Base-by-base conservation (phyloP, 192 early-diverging fungal species). In the Piromyces finnis region DNA sequence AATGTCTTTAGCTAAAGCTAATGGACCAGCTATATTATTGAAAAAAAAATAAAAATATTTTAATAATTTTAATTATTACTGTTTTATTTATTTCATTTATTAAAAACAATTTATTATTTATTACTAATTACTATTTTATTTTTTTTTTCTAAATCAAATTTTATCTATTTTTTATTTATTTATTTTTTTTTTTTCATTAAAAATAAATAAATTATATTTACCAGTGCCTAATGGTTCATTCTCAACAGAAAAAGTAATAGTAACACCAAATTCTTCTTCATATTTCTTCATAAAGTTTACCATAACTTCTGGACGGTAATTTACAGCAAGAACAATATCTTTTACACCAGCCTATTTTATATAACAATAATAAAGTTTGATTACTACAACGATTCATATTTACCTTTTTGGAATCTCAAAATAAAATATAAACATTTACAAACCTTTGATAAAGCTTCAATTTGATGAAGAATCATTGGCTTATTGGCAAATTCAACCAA, bases 401-500 rank as follows among this genome's bases (percentile, higher is more conserved):
- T n/a, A n/a, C n/a, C n/a, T n/a, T n/a, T n/a, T n/a, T n/a, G n/a
- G n/a, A n/a, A n/a, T n/a, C n/a, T n/a, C n/a, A n/a, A n/a, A n/a
- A n/a, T n/a, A n/a, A n/a, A n/a, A n/a, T n/a, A n/a, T n/a, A n/a
- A 14, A 4, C 30, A 51, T 4, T 28, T 30, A 82, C 86, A 79
- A 88, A 97, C 97, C 94, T 97, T 93, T 77, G 93, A 95, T 14
- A 99, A 89, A 11, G 93, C 95, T 85, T 97, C 97, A 82, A 99
- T 98, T 88, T 99, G 98, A 86, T 99, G 98, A 81, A 97, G 89
- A 87, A 99, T 97, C 94, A 99, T 98, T 80, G 95, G 97, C 86
- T 91, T 94, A 90, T 99, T 99, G 39, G 94, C 95, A 88, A 99
- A 99, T 87, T 99, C 97, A n/a, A 99, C 97, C 78, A 99, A 90